phyloP scores from a whole-genome alignment of 306 rosid species.

The Lablab purpureus region DNA sequence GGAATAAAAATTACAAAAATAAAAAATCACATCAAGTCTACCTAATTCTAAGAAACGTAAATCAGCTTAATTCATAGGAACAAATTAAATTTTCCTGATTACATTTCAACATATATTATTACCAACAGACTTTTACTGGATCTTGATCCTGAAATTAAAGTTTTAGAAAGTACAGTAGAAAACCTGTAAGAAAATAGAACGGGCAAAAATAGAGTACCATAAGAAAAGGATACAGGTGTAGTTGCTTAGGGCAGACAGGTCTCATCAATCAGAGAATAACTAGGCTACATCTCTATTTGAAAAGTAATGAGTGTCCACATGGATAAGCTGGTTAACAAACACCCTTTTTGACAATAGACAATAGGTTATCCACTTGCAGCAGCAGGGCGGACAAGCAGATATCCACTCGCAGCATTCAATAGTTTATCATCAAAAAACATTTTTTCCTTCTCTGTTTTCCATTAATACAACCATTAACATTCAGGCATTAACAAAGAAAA shows the following conservation, averaged over 20 bases:
- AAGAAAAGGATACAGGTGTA: constrained; percentile 17
- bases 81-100: background rate
- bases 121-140: constrained; percentile 6
- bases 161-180: constrained; percentile 12
- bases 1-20: background rate
- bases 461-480: constrained; percentile 14
- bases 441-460: background rate
- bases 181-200: constrained; percentile 9
- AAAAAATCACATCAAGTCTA: background rate
- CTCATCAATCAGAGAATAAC: constrained; percentile 4
- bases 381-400: background rate
- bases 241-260: background rate
- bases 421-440: constrained; percentile 21
- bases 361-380: constrained; percentile 22
- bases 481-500: constrained; percentile 19
- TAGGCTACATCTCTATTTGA: constrained; percentile 12
- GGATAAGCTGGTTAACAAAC: background rate
- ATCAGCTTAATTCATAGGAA: background rate
- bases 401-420: background rate
- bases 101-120: background rate
- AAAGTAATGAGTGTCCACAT: constrained; percentile 4
- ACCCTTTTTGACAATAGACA: constrained; percentile 24
- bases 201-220: constrained; percentile 5
- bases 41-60: background rate
- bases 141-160: constrained; percentile 25